Conservation (phyloP, 495 filamentous ascomycete species). For the Haplographium delicatum region DNA sequence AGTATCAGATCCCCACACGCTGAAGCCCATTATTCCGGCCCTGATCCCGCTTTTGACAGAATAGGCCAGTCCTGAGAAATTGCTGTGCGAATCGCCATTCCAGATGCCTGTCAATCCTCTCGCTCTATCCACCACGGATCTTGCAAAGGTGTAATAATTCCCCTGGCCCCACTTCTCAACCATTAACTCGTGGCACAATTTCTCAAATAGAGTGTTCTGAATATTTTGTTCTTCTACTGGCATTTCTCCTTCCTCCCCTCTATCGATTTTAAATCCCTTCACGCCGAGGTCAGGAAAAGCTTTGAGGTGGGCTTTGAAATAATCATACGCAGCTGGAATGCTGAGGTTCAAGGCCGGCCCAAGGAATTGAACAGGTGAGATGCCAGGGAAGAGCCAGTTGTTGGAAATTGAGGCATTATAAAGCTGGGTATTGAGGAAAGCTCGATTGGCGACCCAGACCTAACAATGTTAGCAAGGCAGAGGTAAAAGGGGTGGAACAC, state of each 20-base stretch:
- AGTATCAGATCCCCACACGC: slow-evolving; percentile 29
- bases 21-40: slow-evolving; percentile 27
- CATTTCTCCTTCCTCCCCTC: slow-evolving; percentile 32
- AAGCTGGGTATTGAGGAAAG: slow-evolving; percentile 23
- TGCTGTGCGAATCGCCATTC: slow-evolving; percentile 29
- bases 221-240: slow-evolving; percentile 30
- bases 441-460: slow-evolving; percentile 32
- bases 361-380: slow-evolving; percentile 18
- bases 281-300: slow-evolving; percentile 28
- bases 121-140: slow-evolving; percentile 26
- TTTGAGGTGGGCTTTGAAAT: slow-evolving; percentile 25
- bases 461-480: too few species aligned
- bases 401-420: slow-evolving; percentile 19
- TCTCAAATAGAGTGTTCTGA: slow-evolving; percentile 26
- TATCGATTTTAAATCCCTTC: slow-evolving; percentile 33
- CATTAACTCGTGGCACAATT: slow-evolving; percentile 29
- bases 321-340: slow-evolving; percentile 29
- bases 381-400: slow-evolving; percentile 26
- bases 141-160: slow-evolving; percentile 29
- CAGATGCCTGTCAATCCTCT: slow-evolving; percentile 24
- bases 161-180: slow-evolving; percentile 25
- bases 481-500: too few species aligned
- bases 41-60: slow-evolving; percentile 27
- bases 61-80: slow-evolving; percentile 29
- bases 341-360: slow-evolving; percentile 31